Evolutionary conservation across 164 flowering plant species (phyloP), one percentile per base, ranked within the genome.

Genomic region (Chimonanthus praecox): DNA sequence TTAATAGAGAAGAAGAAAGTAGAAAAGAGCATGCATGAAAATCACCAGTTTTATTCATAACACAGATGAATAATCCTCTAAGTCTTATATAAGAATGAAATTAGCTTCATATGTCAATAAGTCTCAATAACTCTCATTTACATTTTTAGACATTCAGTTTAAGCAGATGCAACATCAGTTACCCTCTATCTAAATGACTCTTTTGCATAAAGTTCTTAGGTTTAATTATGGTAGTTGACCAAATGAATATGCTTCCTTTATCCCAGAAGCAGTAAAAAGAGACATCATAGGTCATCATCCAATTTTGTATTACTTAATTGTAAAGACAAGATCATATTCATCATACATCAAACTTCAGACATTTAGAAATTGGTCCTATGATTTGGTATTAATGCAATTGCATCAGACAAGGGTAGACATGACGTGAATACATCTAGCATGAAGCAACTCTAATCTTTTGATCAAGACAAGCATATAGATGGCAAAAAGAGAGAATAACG

Each of bases 1-100:
- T 62, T 73, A 16, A 77, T 79, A 78, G 77, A 20, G 66, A 61
- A 71, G 73, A 58, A 72, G 58, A 67, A 77, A 75, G 18, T 20
- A 49, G 9, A 49, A 61, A 64, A 63, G 49, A 67, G 49, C 64
- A 20, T 21, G 49, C 6, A 64, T 58, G 66, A 78, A 45, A 68
- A 74, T 33, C 64, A 62, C 47, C 67, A 71, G 49, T 75, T 48
- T n/a, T 11, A 62, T 58, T 47, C 18, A 49, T 6, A 10, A 74
- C 67, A 76, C 58, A 73, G 33, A 33, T 33, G 33, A 67, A 67
- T 51, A 69, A 49, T 58, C 47, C 61, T 64, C 50, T 9, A 13
- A 50, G 44, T 45, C 64, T 54, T 10, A 10, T 13, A 13, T 54
- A 54, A 10, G 4, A 54, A 13, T 2, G 5, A 54, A 54, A 54